Evolutionary conservation across 2,329 filamentous ascomycete species (phyloP), one percentile per base, ranked within the genome.

Genomic region (Cordyceps cateniannulata): DNA sequence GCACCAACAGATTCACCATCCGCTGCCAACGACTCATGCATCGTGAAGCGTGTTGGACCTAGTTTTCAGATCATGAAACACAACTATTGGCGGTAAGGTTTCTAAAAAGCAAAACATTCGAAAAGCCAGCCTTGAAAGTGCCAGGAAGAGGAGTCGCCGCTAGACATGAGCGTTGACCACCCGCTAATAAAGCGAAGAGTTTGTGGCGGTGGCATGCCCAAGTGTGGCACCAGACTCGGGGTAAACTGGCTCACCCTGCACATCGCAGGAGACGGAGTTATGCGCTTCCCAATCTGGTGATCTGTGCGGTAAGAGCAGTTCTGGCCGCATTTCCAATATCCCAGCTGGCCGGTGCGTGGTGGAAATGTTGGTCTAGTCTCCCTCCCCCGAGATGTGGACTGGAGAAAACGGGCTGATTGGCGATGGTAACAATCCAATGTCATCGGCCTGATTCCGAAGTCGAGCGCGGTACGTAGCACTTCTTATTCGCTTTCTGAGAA

Each of bases 131-230:
- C 3, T 18, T 8, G 16, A 29, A 22, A 29, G 20, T 20, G 16
- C n/a, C 40, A 42, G 38, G 35, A 18, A 54, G 7, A 54, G 42
- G 38, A 27, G 29, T 25, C 20, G 22, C 55, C 16, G 25, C 32
- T 44, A 50, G 24, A 44, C 9, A n/a, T 24, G 40, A 59, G 38
- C 56, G 38, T 59, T 29, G 38, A 51, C 56, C 47, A 59, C n/a
- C 56, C n/a, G 7, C n/a, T 38, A 42, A 20, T 45, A 59, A 35
- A 44, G 29, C 24, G 18, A n/a, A n/a, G n/a, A n/a, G n/a, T n/a
- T n/a, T 29, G 47, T 49, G 42, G n/a, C 47, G 47, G 45, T 50
- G 45, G 35, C 32, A 42, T 58, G 10, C 45, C 47, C 16, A 16
- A 32, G 44, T n/a, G 44, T 58, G 44, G 44, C 29, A 38, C 47